Evolutionary conservation across 495 filamentous ascomycete genomes (phyloP).

Genomic region (Thermothielavioides terrestris): DNA sequence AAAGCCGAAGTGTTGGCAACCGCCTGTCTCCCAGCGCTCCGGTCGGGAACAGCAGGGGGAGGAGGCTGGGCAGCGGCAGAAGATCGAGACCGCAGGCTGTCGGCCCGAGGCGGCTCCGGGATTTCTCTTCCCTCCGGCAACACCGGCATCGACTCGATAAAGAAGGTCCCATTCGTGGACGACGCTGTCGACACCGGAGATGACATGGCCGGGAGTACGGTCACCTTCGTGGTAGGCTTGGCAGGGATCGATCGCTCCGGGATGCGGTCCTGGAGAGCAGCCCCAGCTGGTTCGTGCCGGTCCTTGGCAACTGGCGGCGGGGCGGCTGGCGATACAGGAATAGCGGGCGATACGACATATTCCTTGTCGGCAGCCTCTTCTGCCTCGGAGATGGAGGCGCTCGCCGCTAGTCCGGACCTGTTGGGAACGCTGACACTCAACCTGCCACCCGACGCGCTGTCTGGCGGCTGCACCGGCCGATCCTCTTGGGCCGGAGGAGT

Average conservation of each 20-base stretch:
- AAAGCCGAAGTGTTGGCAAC: slow-evolving; percentile 16
- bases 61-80: slow-evolving; percentile 20
- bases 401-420: slow-evolving; percentile 19
- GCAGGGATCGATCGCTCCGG: slow-evolving; percentile 11
- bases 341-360: slow-evolving; percentile 8
- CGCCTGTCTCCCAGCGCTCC: slow-evolving; percentile 27
- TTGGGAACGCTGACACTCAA: slow-evolving; percentile 7
- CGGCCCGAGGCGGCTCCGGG: neutral
- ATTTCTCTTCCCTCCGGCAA: slow-evolving; percentile 20
- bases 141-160: slow-evolving; percentile 22
- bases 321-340: slow-evolving; percentile 10
- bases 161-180: slow-evolving; percentile 15
- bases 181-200: slow-evolving; percentile 14
- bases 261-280: slow-evolving; percentile 2
- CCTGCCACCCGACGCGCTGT: slow-evolving; percentile 13
- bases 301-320: slow-evolving; percentile 5
- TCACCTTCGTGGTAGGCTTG: slow-evolving; percentile 28
- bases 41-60: slow-evolving; percentile 33
- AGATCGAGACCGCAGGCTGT: neutral
- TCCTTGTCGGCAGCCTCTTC: slow-evolving; percentile 20
- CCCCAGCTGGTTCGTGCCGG: neutral
- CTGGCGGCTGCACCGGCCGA: slow-evolving; percentile 9
- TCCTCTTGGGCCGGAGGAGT: slow-evolving; percentile 38
- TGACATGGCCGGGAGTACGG: slow-evolving; percentile 15
- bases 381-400: slow-evolving; percentile 29